Evolutionary conservation across 2,329 filamentous ascomycete species (phyloP).

Genomic region (Exophiala sp.): DNA sequence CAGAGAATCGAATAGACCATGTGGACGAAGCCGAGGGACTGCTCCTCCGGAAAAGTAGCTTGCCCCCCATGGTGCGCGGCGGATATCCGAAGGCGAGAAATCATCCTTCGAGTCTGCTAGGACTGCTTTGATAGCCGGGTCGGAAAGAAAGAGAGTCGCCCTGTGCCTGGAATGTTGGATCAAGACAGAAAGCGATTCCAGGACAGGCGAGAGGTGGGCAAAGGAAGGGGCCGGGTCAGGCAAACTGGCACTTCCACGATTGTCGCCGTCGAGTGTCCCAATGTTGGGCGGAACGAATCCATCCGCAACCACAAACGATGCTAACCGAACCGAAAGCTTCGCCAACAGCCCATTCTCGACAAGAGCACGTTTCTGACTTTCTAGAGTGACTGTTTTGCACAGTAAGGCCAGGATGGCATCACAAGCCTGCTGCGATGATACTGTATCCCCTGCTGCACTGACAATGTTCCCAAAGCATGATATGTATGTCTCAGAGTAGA

Average conservation of each 20-base stretch:
- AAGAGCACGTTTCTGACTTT: constrained; percentile 64
- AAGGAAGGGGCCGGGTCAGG: constrained; percentile 56
- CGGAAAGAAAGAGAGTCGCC: constrained; percentile 63
- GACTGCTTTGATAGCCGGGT: constrained; percentile 62
- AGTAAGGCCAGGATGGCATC: constrained; percentile 45
- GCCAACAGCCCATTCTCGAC: constrained; percentile 70
- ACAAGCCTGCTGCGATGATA: constrained; percentile 24
- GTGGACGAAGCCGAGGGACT: constrained; percentile 41
- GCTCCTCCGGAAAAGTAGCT: constrained; percentile 51
- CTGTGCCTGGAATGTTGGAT: constrained; percentile 73
- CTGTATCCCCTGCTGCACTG: constrained; percentile 45
- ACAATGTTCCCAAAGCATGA: constrained; percentile 61
- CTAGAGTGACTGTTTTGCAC: constrained; percentile 60
- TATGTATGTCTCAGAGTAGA: constrained; percentile 61
- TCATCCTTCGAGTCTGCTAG: constrained; percentile 55
- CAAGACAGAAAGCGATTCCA: constrained; percentile 72
- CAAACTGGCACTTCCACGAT: constrained; percentile 53
- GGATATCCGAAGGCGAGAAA: constrained; percentile 46
- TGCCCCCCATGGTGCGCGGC: constrained; percentile 47
- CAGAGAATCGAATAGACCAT: constrained; percentile 59
- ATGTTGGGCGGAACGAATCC: constrained; percentile 64
- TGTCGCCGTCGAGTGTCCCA: constrained; percentile 49
- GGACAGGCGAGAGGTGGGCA: constrained; percentile 59
- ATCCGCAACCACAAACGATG: constrained; percentile 58
- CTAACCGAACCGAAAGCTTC: constrained; percentile 67